These are phyloP conservation scores for Phytophthora sansomeana DNA, from an alignment of 352 stramenopile species.

Conservation along the genomic window DNA sequence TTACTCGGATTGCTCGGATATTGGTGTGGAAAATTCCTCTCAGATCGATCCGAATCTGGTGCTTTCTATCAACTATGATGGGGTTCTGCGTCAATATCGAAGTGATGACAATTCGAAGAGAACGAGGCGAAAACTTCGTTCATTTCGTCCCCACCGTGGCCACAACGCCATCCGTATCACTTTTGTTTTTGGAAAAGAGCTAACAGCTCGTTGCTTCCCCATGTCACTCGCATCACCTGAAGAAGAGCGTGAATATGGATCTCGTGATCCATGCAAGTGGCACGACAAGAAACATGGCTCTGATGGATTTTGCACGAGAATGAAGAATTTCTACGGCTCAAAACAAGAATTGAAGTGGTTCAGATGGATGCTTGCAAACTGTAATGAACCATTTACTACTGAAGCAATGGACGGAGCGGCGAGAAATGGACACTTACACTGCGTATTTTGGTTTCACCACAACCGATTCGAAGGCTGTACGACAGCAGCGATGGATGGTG, in stretches of 20 bases:
- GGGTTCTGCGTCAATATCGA: not conserved
- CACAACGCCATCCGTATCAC: not conserved
- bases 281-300: conserved; percentile 16
- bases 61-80: not conserved
- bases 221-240: conserved; percentile 5
- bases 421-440: not conserved
- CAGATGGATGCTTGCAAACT: conserved; percentile 22
- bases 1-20: not conserved
- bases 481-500: conserved; percentile 16
- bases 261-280: conserved; percentile 3
- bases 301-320: conserved; percentile 15
- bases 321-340: conserved; percentile 10
- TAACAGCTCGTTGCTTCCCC: not conserved
- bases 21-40: no score
- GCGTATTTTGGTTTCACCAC: conserved; percentile 12
- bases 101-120: not conserved
- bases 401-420: conserved; percentile 28
- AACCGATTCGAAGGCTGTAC: conserved; percentile 26
- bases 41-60: no score
- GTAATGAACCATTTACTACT: conserved; percentile 19
- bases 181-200: not conserved
- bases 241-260: conserved; percentile 9
- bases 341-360: not conserved
- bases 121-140: not conserved
- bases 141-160: no score